Percentiles rank a stretch among this genome's conserved stretches.
These are phyloP conservation scores for Vickermania spadyakhi DNA, from an alignment of 208 protist genomes.

Conservation along the genomic window DNA sequence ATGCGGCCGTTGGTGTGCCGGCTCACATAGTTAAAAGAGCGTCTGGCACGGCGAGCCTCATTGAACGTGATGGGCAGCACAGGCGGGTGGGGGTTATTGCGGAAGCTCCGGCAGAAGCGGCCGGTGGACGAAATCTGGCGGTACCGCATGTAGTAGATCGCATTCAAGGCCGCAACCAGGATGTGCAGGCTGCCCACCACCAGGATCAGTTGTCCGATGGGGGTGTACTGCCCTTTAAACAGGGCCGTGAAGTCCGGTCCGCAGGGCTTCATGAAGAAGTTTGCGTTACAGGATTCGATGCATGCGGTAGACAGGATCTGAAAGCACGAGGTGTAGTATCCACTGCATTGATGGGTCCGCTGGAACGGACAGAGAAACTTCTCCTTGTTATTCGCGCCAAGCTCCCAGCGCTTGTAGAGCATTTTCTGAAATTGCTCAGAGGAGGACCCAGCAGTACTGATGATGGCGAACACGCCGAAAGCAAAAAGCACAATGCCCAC, in stretches of 20 bases:
- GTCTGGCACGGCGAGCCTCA: constrained; percentile 13
- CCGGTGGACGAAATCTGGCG: constrained; percentile 18
- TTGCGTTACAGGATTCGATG: constrained; percentile 20
- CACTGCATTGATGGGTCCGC: constrained; percentile 34
- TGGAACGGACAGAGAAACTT: constrained; percentile 24
- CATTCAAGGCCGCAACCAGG: constrained; percentile 15
- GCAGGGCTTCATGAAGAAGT: constrained; percentile 30
- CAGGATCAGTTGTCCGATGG: constrained; percentile 14
- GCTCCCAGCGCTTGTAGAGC: constrained; percentile 3
- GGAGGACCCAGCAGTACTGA: constrained; percentile 8
- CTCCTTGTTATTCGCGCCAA: not conserved
- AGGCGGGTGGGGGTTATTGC: constrained; percentile 20
- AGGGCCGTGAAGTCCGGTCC: constrained; percentile 16
- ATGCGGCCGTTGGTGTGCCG: constrained; percentile 8
- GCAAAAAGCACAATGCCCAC: constrained; percentile 23
- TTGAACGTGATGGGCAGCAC: constrained; percentile 27
- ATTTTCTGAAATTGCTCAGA: not conserved
- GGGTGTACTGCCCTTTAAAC: constrained; percentile 14
- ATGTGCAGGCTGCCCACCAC: constrained; percentile 20
- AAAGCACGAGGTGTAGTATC: constrained; percentile 42
- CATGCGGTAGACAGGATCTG: constrained; percentile 31
- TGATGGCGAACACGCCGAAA: constrained; percentile 13
- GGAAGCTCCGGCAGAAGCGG: constrained; percentile 24
- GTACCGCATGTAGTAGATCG: constrained; percentile 29
- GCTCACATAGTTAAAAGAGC: constrained; percentile 20